Evolutionary conservation across 2,329 filamentous ascomycete genomes (phyloP), one percentile per base, ranked within the genome.

Genomic region (Xylaria polymorpha): DNA sequence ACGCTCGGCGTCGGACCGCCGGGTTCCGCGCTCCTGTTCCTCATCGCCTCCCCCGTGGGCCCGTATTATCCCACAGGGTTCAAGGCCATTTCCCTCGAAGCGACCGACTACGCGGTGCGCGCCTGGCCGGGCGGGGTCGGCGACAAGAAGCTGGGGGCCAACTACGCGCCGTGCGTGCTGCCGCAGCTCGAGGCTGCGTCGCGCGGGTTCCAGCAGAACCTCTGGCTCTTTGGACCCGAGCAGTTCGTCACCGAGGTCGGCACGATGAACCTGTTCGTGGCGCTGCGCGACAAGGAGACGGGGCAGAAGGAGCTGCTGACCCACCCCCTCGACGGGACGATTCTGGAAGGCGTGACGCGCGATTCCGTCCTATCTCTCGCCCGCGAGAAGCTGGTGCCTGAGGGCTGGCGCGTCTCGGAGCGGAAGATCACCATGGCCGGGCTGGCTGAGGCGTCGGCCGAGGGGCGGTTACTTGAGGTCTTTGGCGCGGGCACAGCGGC

Each of bases 81-180:
- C 90, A 98, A 98, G 85, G 96, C 96, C 69, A 89, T 99, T 60
- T 94, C 93, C 1, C 88, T 99, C 64, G 96, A 98, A 84, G 96
- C 96, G 32, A 98, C 96, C 62, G 92, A 97, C 83, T 97, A 98
- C 81, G 95, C 95, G 64, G 94, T 98, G 71, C 94, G 96, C 74
- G 96, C 96, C 66, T 99, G 96, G 96, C 96, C 96, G 56, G 96
- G 96, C 69, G 96, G 96, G 79, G 95, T 98, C 39, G 96, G 96
- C 76, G 94, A 98, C 85, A 97, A 96, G 89, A 99, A 99, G 85
- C 90, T 99, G 41, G 96, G 96, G 71, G 96, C 95, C 78, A 99
- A 99, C 88, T 99, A 99, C 81, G 96, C 96, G n/a, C 96, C 96
- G 6, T 98, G 96, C 85, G 95, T 99, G 77, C 85, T 98, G n/a